Base-by-base conservation (phyloP, 23 red algal species). In the Gracilaria domingensis region DNA sequence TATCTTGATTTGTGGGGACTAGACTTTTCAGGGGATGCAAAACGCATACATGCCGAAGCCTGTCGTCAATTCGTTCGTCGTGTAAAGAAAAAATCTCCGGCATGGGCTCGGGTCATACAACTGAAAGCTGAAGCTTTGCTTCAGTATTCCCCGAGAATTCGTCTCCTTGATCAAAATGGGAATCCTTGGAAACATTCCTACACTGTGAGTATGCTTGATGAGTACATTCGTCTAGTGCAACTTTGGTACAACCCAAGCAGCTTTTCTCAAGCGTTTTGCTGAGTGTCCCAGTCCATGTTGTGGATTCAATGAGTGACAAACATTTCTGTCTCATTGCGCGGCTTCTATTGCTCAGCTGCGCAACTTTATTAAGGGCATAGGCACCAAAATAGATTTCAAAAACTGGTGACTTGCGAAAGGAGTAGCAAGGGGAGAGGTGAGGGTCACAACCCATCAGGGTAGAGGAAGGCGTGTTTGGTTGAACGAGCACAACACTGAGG, bases 121-220 rank as follows among this genome's bases (percentile, higher is more conserved):
- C 42, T 77, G 12, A 77, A 77, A 77, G 45, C 26, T 49, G 40
- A 77, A 23, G 21, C 72, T 1, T 44, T 77, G 72, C 72, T 77
- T 25, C 72, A 77, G 4, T 77, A 77, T 23, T 77, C 72, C 0
- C 72, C 72, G 9, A 25, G 72, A 6, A 77, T 77, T 77, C 38
- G 39, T 45, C 72, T 77, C 0, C 23, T 77, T 4, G 72, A 77
- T 77, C 40, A 77, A 50, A 50, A 77, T 50, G 72, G 72, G 9
- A 77, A n/a, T 4, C 39, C 72, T 77, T 77, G 72, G 72, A 77
- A 77, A 30, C 72, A 51, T 30, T 50, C 72, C 1, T 77, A 77
- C 39, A 77, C 72, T 30, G 72, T 77, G 72, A 77, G 72, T 34
- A 77, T 77, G 72, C 72, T 77, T 17, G 72, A 77, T 37, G 72